phyloP scores from a whole-genome alignment of 2,329 filamentous ascomycete genomes.

The Diaporthe australafricana region DNA sequence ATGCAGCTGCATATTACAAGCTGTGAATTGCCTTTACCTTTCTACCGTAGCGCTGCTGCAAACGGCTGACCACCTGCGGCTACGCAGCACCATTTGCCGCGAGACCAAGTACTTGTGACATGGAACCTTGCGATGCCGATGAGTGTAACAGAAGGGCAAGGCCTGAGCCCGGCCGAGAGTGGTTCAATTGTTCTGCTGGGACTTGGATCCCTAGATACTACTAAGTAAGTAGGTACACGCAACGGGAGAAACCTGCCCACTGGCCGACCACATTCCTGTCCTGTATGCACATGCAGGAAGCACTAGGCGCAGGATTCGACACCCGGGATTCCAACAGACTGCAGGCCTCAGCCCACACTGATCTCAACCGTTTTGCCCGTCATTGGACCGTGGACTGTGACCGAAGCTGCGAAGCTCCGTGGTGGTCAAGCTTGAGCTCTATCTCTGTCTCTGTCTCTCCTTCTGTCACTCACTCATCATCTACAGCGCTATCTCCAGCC shows the following conservation, averaged over 20 bases:
- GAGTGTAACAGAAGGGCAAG: not conserved
- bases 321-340: constrained; percentile 9
- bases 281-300: not conserved
- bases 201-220: constrained; percentile 1
- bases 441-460: not conserved
- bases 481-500: not conserved
- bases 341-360: constrained; percentile 7
- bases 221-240: not conserved
- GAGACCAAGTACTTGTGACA: constrained; percentile 7
- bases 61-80: not conserved
- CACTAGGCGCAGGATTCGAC: not conserved
- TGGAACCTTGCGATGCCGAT: constrained; percentile 2
- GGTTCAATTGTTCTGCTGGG: not conserved
- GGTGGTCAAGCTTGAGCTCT: not conserved
- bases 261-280: not conserved
- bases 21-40: not conserved
- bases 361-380: constrained; percentile 5
- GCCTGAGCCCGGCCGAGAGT: not conserved
- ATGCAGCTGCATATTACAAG: not conserved
- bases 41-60: constrained; percentile 1
- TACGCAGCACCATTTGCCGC: constrained; percentile 2
- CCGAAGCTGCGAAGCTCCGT: not conserved
- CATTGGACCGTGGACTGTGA: not conserved
- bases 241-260: not conserved
- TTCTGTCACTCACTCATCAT: not conserved